These are phyloP conservation scores for Polyporus tsugae DNA, from an alignment of 1,284 basidiomycete species.

Conservation along the genomic window DNA sequence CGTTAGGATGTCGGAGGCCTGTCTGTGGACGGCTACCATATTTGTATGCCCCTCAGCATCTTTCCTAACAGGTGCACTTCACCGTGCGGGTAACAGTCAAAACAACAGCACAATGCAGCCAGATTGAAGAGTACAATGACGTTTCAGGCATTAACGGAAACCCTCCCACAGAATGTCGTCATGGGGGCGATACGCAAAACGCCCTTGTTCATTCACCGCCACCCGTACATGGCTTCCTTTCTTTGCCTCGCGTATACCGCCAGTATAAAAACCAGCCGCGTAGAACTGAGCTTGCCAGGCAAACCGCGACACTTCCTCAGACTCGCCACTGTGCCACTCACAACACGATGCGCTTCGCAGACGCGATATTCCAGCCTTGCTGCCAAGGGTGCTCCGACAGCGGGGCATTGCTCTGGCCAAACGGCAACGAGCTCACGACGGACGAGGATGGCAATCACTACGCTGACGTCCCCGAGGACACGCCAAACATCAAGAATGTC, in stretches of 20 bases:
- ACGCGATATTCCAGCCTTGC: background rate
- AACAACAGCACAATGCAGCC: background rate
- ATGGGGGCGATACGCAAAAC: background rate
- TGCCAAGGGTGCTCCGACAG: background rate
- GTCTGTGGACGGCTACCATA: too few relatives aligned
- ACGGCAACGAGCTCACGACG: background rate
- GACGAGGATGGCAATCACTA: background rate
- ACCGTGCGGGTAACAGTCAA: background rate
- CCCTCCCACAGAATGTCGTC: background rate
- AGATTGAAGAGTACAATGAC: background rate
- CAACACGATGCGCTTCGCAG: background rate
- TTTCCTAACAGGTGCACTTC: too few relatives aligned
- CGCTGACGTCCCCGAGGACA: background rate
- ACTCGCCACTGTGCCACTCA: background rate
- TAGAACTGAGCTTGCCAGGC: background rate
- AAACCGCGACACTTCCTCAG: background rate
- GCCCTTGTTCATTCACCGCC: background rate
- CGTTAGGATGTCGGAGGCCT: too few relatives aligned
- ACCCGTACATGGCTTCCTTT: background rate
- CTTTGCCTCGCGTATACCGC: background rate
- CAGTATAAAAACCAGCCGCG: background rate
- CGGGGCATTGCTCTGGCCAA: background rate
- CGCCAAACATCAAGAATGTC: background rate
- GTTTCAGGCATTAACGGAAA: background rate
- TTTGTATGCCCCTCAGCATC: too few relatives aligned